Base-by-base conservation (phyloP, 352 stramenopile genomes). In the Phytophthora pini region DNA sequence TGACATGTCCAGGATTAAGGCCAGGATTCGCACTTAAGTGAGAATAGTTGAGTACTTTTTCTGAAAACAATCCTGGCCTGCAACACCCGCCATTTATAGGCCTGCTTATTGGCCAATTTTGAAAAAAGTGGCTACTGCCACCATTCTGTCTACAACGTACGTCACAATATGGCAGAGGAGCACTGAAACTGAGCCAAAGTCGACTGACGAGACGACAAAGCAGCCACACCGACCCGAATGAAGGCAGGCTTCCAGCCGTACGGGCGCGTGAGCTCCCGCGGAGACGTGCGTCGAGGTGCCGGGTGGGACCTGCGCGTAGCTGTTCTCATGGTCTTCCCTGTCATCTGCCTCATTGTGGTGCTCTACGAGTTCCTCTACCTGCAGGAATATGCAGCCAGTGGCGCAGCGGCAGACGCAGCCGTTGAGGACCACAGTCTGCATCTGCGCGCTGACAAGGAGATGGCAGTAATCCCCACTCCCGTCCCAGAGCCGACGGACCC, bases 281-380 rank as follows among this genome's bases (percentile, higher is more conserved):
- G 72, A 47, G 75, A 79, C 31, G 59, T 76, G 15, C 79, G 76
- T 20, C 63, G 73, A 53, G 72, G 65, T 36, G 65, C 63, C 34
- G 69, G 71, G 2, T 88, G 72, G 79, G 70, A 89, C 62, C 49
- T 84, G 55, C 80, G 82, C 47, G 78, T 88, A 53, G 74, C 61
- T 26, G 58, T 89, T 13, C 71, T 93, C 67, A 86, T 93, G 71
- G 56, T 90, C 32, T 84, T 93, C 55, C 85, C 82, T 15, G 38
- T 81, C 46, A 72, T 88, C 39, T 92, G 82, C 66, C 77, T 93
- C 51, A 59, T 90, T 32, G 75, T 92, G 52, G 79, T 93, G 50
- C 76, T 90, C 61, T 92, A 93, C 62, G 85, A 93, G 63, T 87
- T 93, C 52, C 74, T 90, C 29, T 92, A 90, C 44, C 69, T 93